Evolutionary conservation across 176 grass and related monocot genomes (phyloP).

Genomic region (Elymus sibiricus): DNA sequence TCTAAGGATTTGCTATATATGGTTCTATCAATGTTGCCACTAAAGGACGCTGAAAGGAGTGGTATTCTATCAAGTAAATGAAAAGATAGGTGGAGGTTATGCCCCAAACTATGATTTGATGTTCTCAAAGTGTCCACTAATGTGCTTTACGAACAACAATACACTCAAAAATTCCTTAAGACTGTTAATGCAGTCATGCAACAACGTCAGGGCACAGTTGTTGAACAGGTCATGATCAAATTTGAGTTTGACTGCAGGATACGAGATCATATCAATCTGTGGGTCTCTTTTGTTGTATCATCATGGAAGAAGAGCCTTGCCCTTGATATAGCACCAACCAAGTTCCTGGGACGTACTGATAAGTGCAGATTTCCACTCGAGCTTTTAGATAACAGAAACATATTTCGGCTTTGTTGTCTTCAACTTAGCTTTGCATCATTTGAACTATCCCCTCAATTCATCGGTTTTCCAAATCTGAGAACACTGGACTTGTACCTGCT

Average conservation of each 20-base stretch:
- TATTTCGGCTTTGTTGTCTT: background rate
- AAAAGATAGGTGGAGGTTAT: background rate
- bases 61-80: background rate
- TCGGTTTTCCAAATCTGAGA: background rate
- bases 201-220: background rate
- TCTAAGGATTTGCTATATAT: background rate
- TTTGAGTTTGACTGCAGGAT: background rate
- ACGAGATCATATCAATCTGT: background rate
- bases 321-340: background rate
- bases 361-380: constrained; percentile 8
- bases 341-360: background rate
- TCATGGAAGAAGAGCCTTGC: background rate
- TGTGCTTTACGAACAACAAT: background rate
- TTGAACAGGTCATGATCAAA: constrained; percentile 7
- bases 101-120: constrained; percentile 15
- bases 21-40: constrained; percentile 5
- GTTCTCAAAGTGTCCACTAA: background rate
- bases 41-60: background rate
- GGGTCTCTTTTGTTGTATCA: constrained; percentile 1
- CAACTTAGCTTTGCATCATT: background rate
- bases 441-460: background rate
- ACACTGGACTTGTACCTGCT: constrained; percentile 1
- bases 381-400: background rate
- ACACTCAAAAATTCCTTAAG: background rate
- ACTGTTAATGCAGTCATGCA: constrained; percentile 3